A percentile compares a stretch with the other conserved stretches of the same genome.
Conservation (phyloP, 2,329 filamentous ascomycete genomes). For the Fusarium siculi region DNA sequence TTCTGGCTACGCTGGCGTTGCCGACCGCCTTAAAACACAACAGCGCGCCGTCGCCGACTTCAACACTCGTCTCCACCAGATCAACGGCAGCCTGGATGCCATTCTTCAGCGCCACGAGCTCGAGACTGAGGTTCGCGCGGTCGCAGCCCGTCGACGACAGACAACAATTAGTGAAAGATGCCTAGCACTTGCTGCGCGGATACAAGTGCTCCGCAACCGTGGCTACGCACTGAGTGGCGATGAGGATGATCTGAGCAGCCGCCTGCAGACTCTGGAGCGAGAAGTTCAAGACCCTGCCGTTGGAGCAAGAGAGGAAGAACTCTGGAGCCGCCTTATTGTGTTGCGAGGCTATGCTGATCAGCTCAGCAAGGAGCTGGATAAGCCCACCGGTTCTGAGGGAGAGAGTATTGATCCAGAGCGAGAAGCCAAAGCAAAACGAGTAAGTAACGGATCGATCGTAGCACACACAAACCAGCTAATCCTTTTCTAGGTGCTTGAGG, state of each 20-base stretch:
- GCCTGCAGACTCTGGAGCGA: constrained; percentile 75
- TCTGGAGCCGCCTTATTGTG: constrained; percentile 84
- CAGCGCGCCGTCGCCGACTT: constrained; percentile 75
- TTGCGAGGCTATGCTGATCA: constrained; percentile 78
- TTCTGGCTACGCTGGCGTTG: constrained; percentile 77
- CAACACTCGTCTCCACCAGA: constrained; percentile 79
- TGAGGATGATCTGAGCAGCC: constrained; percentile 81
- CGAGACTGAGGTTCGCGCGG: constrained; percentile 76
- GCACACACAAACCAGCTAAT: constrained; percentile 21
- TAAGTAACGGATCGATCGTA: constrained; percentile 51
- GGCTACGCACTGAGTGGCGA: constrained; percentile 83
- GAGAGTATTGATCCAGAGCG: constrained; percentile 75
- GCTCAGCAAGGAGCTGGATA: constrained; percentile 79
- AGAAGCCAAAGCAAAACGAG: constrained; percentile 79
- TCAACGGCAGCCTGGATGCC: constrained; percentile 77
- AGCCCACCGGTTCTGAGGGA: constrained; percentile 66
- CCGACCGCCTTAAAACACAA: constrained; percentile 78
- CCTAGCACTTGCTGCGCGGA: constrained; percentile 78
- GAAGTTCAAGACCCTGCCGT: constrained; percentile 79
- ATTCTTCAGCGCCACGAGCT: constrained; percentile 83
- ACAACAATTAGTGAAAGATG: constrained; percentile 78
- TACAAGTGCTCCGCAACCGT: constrained; percentile 82
- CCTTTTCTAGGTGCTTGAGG: constrained; percentile 72
- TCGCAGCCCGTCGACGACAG: constrained; percentile 78
- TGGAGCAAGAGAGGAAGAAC: constrained; percentile 80